Conservation (phyloP, 129 eudicot species). For the Daucus carota region DNA sequence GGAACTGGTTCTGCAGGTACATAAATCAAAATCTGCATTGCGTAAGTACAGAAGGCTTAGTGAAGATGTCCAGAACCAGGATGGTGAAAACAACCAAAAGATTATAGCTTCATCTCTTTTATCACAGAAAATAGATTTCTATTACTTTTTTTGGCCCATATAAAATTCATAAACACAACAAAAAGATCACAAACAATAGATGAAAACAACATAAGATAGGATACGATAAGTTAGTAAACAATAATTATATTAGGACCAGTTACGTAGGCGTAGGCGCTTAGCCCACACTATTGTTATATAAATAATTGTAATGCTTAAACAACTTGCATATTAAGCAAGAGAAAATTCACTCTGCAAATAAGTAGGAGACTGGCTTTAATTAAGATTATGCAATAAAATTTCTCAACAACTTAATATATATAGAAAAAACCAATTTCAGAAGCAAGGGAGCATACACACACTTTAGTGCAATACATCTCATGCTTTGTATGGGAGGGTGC, state of each 20-base stretch:
- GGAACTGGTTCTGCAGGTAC: conserved; percentile 99
- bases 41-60: neutral
- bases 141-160: no score
- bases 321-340: neutral
- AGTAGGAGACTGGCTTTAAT: neutral
- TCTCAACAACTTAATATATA: neutral
- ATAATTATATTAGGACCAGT: neutral
- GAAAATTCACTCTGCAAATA: neutral
- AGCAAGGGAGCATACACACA: neutral
- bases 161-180: neutral
- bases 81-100: no score
- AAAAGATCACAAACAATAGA: neutral
- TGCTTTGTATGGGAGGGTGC: neutral
- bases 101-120: no score
- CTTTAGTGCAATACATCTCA: neutral
- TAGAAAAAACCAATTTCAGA: neutral
- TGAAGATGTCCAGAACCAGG: neutral
- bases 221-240: no score
- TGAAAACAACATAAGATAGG: neutral
- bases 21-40: conserved; percentile 71
- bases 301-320: no score
- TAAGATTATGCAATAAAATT: neutral
- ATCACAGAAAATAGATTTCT: no score
- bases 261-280: no score
- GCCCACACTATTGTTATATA: neutral